Base-by-base conservation (phyloP, 352 stramenopile species). In the Globisporangium megalacanthum region DNA sequence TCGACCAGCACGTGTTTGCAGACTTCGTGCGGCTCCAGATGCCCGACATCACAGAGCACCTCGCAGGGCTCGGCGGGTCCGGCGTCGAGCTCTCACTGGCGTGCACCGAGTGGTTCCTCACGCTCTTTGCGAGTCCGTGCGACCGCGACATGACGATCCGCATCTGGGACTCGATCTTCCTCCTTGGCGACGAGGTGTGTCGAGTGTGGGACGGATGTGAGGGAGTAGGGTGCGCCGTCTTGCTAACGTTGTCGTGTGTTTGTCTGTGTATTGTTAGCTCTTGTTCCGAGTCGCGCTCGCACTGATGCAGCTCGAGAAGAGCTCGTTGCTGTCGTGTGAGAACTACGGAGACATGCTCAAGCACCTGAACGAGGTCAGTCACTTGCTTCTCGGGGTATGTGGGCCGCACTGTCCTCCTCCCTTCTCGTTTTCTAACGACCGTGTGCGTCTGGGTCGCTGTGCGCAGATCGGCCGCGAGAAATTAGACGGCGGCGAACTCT, bases 101-200 rank as follows among this genome's bases (percentile, higher is more conserved):
- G 10, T 94, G 86, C 49, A 95, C 83, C 0, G 86, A 95, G 61
- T 95, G 86, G 86, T 95, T 95, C 39, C 64, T 93, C 54, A 95
- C 86, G 13, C 66, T 94, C 3, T 95, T 95, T 63, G 79, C 83
- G 13, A 95, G 86, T 56, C 86, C 86, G 1, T 95, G 83, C 51
- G 62, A 75, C 5, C 72, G 69, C 54, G 70, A 84, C 44, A 71
- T 94, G 9, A 95, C 86, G 1, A 74, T 91, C 17, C 69, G 75
- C 39, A 86, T 95, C 42, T 95, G 86, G 86, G 86, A 95, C 66
- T 63, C 74, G 6, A 78, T 95, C 55, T 95, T 94, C 46, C 70
- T 95, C 37, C 68, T 88, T 17, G 83, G 83, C 17, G 80, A 94
- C 58, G 83, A 94, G 66, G 85, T 93, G 60, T 46, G 56, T 54